These are phyloP conservation scores for Fusarium anguioides DNA, from an alignment of 2,329 filamentous ascomycete species.

Conservation along the genomic window DNA sequence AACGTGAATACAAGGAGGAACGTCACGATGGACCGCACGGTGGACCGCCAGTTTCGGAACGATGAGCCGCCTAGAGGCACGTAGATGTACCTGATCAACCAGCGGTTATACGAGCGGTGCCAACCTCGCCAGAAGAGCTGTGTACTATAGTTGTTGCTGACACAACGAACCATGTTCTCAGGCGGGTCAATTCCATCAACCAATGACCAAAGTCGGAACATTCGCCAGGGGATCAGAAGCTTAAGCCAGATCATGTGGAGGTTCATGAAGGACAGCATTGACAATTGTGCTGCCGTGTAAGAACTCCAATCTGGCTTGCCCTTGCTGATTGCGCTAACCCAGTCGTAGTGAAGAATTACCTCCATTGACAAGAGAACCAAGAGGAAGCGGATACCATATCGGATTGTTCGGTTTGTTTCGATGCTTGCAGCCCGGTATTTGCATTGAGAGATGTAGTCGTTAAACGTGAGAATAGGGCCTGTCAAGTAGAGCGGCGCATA, in stretches of 20 bases:
- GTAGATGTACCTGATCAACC: conserved; percentile 94
- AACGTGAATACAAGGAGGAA: conserved; percentile 93
- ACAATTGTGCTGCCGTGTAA: conserved; percentile 89
- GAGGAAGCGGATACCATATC: conserved; percentile 86
- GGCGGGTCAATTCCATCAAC: conserved; percentile 92
- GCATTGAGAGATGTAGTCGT: conserved; percentile 92
- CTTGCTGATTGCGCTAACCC: conserved; percentile 92
- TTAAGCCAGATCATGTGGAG: conserved; percentile 98
- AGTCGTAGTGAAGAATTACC: conserved; percentile 88
- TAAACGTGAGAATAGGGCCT: conserved; percentile 95
- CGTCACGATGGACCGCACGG: conserved; percentile 74
- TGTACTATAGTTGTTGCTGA: conserved; percentile 93
- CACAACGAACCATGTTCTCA: conserved; percentile 98
- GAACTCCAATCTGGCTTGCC: conserved; percentile 80
- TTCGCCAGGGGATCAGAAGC: conserved; percentile 94
- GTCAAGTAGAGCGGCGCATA: conserved; percentile 95
- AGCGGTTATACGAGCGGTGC: conserved; percentile 96
- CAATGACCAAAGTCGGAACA: conserved; percentile 96
- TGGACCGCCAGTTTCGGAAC: conserved; percentile 57
- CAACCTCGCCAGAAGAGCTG: conserved; percentile 95
- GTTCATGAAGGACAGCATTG: conserved; percentile 93
- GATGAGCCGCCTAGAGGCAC: conserved; percentile 83
- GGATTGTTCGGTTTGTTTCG: conserved; percentile 74
- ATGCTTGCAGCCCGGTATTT: conserved; percentile 80
- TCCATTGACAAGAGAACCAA: conserved; percentile 90